Conservation (phyloP, 2,329 filamentous ascomycete genomes). For the Xylaria arbuscula region DNA sequence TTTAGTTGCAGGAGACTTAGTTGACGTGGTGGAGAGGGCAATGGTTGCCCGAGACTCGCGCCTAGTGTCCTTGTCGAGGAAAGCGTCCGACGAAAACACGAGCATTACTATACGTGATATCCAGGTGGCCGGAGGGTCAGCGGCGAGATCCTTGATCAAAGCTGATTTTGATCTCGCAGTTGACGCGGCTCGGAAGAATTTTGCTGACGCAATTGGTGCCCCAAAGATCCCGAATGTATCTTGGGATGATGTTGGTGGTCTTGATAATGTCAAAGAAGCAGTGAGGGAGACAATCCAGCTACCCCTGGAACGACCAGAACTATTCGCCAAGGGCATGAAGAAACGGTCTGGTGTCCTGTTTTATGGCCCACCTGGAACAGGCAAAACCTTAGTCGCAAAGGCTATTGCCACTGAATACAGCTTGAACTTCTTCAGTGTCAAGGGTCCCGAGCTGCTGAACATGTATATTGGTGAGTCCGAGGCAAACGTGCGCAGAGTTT, state of each 20-base stretch:
- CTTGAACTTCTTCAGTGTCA: conserved; percentile 94
- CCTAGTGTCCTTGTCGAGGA: conserved; percentile 75
- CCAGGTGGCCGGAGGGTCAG: conserved; percentile 85
- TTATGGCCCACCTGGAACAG: conserved; percentile 90
- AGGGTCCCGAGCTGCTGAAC: conserved; percentile 89
- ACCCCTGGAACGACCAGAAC: conserved; percentile 87
- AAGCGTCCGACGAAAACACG: conserved; percentile 53
- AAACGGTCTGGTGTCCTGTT: conserved; percentile 94
- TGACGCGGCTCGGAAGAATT: conserved; percentile 95
- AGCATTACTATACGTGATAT: conserved; percentile 80
- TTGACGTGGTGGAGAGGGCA: conserved; percentile 93
- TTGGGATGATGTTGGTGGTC: conserved; percentile 95
- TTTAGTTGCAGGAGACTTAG: conserved; percentile 90
- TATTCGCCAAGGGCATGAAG: conserved; percentile 98
- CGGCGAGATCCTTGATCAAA: conserved; percentile 81
- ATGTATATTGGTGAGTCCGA: conserved; percentile 98
- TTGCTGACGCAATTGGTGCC: conserved; percentile 95
- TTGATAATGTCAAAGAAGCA: conserved; percentile 95
- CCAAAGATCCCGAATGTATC: conserved; percentile 97
- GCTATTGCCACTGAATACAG: conserved; percentile 94
- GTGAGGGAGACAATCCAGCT: conserved; percentile 96
- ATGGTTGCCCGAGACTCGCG: conserved; percentile 80
- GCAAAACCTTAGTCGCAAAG: conserved; percentile 92
- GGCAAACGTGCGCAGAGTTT: conserved; percentile 89
- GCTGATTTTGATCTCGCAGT: conserved; percentile 92